Conservation (phyloP, 352 stramenopile genomes). For the Globisporangium acanthophoron region DNA sequence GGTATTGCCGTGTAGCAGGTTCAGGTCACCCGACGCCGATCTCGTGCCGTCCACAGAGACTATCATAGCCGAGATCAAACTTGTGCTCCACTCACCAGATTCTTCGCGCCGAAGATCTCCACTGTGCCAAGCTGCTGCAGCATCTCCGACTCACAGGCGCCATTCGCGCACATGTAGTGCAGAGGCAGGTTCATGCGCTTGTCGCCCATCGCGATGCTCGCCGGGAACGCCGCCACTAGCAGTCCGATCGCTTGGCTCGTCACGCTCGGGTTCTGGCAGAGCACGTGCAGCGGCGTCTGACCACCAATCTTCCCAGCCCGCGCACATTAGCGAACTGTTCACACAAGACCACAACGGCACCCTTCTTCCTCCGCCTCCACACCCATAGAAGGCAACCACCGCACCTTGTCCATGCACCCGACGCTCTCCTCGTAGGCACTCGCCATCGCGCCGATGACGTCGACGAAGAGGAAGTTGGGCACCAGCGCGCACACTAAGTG, state of each 20-base stretch:
- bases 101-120: constrained; percentile 30
- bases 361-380: neutral
- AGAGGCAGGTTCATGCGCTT: constrained; percentile 37
- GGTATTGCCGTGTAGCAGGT: neutral
- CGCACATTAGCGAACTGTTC: no score
- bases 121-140: constrained; percentile 27
- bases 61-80: neutral
- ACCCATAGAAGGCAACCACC: neutral
- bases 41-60: neutral
- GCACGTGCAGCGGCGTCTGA: constrained; percentile 48
- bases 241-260: constrained; percentile 31
- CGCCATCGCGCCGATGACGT: constrained; percentile 50
- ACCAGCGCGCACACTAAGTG: constrained; percentile 45
- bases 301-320: constrained; percentile 10
- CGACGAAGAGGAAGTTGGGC: constrained; percentile 45
- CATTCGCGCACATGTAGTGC: constrained; percentile 47
- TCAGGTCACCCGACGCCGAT: neutral
- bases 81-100: constrained; percentile 22
- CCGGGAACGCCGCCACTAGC: constrained; percentile 27
- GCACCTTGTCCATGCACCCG: constrained; percentile 37
- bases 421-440: constrained; percentile 28
- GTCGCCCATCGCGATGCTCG: constrained; percentile 32
- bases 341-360: neutral
- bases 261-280: constrained; percentile 42
- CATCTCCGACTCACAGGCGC: constrained; percentile 33